These are phyloP conservation scores for Yamagishiella unicocca DNA, from an alignment of 139 green algal species.

Conservation along the genomic window DNA sequence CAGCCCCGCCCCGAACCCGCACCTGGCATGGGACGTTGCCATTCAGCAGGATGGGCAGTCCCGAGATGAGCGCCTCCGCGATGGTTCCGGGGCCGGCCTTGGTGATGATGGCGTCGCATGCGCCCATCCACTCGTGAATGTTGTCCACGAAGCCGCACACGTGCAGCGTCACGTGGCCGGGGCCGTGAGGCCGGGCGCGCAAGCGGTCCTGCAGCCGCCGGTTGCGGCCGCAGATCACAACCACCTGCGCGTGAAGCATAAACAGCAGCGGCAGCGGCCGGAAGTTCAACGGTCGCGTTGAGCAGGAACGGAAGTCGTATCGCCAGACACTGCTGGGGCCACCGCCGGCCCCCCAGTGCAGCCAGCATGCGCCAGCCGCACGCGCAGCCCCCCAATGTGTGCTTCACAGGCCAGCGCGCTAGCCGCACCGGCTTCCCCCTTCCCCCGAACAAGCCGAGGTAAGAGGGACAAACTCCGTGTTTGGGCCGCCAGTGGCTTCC, in stretches of 20 bases:
- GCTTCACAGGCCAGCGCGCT: too few species aligned
- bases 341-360: too few species aligned
- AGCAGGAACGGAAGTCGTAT: too few species aligned
- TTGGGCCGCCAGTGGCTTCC: too few species aligned
- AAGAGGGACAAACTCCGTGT: too few species aligned
- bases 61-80: conserved; percentile 94
- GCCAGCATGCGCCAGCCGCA: too few species aligned
- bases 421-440: too few species aligned
- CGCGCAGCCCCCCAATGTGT: too few species aligned
- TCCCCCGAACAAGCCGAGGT: too few species aligned
- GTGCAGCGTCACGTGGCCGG: conserved; percentile 24
- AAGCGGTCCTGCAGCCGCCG: conserved; percentile 81
- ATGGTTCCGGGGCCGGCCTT: conserved; percentile 97
- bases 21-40: conserved; percentile 97
- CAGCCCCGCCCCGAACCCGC: conserved; percentile 40
- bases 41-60: conserved; percentile 97
- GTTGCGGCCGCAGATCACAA: conserved; percentile 97
- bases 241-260: conserved; percentile 75
- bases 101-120: conserved; percentile 91
- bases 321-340: too few species aligned
- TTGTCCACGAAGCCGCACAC: conserved; percentile 93
- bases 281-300: too few species aligned
- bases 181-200: conserved; percentile 23
- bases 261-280: too few species aligned
- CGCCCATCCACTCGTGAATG: conserved; percentile 94